Conservation (phyloP, 495 filamentous ascomycete species). For the Zalerion maritima region DNA sequence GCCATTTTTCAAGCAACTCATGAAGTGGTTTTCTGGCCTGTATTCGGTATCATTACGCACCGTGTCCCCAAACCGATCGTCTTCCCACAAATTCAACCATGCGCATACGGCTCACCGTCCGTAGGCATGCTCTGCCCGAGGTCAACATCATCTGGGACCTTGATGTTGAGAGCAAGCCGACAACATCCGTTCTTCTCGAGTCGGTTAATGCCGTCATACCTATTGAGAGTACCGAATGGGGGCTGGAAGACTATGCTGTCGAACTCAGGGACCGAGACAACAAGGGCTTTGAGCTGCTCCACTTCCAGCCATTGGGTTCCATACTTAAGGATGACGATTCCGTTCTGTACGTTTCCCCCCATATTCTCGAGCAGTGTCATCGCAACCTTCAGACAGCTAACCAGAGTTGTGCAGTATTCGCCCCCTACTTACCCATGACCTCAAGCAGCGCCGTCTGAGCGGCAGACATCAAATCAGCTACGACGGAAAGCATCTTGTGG, state of each 20-base stretch:
- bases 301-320: constrained; percentile 59
- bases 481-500: constrained; percentile 71
- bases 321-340: constrained; percentile 74
- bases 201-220: constrained; percentile 72
- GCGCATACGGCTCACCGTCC: constrained; percentile 70
- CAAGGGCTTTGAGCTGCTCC: constrained; percentile 71
- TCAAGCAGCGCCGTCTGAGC: constrained; percentile 56
- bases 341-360: constrained; percentile 48
- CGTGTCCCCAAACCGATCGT: no score
- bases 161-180: constrained; percentile 40
- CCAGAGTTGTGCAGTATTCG: constrained; percentile 47
- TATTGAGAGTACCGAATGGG: constrained; percentile 72
- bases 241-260: constrained; percentile 84
- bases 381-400: constrained; percentile 3
- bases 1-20: no score
- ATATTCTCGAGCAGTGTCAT: constrained; percentile 3
- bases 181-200: constrained; percentile 69
- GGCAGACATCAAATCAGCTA: constrained; percentile 73
- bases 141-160: constrained; percentile 62
- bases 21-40: no score
- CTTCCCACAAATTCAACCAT: no score
- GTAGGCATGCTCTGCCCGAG: constrained; percentile 66
- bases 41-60: no score
- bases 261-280: constrained; percentile 43
- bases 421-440: constrained; percentile 59